Evolutionary conservation across 2,329 filamentous ascomycete species (phyloP).

Genomic region (Phaeosphaeria sp.): DNA sequence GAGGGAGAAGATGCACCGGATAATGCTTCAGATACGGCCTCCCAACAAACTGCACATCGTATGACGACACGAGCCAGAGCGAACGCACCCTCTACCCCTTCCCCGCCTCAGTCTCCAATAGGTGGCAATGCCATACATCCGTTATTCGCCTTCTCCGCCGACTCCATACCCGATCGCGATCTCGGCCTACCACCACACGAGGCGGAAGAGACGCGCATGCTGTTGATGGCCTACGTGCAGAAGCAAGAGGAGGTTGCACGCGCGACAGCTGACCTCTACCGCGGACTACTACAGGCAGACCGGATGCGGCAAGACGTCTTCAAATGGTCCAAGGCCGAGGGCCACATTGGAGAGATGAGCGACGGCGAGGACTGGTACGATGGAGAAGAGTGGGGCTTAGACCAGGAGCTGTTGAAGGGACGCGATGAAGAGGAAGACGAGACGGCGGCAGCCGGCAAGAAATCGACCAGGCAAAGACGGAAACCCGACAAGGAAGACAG

Average conservation of each 20-base stretch:
- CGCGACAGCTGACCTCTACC: slow-evolving; percentile 70
- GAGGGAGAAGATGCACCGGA: slow-evolving; percentile 38
- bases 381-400: slow-evolving; percentile 77
- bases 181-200: slow-evolving; percentile 74
- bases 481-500: slow-evolving; percentile 48
- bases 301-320: slow-evolving; percentile 74
- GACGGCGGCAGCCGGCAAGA: slow-evolving; percentile 56
- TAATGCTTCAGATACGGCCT: slow-evolving; percentile 52
- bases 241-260: slow-evolving; percentile 86
- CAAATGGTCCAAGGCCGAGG: slow-evolving; percentile 80
- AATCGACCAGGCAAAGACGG: slow-evolving; percentile 52
- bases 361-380: slow-evolving; percentile 93
- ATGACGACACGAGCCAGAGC: slow-evolving; percentile 64
- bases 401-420: slow-evolving; percentile 79
- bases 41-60: slow-evolving; percentile 54
- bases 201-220: slow-evolving; percentile 77
- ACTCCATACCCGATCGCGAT: slow-evolving; percentile 71
- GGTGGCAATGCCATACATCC: slow-evolving; percentile 71
- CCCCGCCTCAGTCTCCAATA: slow-evolving; percentile 54
- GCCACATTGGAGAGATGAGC: slow-evolving; percentile 78
- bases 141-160: slow-evolving; percentile 71
- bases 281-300: slow-evolving; percentile 75
- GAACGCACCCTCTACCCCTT: slow-evolving; percentile 50
- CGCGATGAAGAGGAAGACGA: slow-evolving; percentile 83
- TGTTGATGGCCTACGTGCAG: slow-evolving; percentile 79